Evolutionary conservation across 192 early-diverging fungal genomes (phyloP), one percentile per base, ranked within the genome.

Genomic region (Backusella tuberculispora): DNA sequence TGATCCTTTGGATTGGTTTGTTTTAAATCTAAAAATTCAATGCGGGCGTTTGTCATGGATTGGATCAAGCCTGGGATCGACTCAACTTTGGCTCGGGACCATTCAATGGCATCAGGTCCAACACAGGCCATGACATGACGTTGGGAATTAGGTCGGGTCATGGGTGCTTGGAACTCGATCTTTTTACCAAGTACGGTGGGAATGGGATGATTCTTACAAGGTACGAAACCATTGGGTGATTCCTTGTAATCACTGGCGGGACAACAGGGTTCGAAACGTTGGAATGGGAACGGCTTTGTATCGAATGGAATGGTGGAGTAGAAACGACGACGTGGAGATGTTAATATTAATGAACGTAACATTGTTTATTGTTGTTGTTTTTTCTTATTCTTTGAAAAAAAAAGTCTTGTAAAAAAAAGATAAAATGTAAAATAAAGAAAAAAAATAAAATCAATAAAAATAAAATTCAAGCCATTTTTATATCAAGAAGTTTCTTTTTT

Each of bases 61-160:
- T 69, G 68, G 13, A 69, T 17, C 21, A 69, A 46, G 14, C 75
- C 77, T 56, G 68, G 42, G 4, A 74, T 68, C 13, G 66, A 47
- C 1, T 83, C 81, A 0, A 83, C 81, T 40, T 83, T 83, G 19
- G 77, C 77, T 17, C 67, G 71, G 17, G 42, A 38, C 81, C 81
- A 83, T 56, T 83, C 81, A 8, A 43, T 29, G 2, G 66, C 76
- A 9, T 82, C 50, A 21, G 65, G 34, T 26, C 81, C 81, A 1
- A 83, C 75, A 70, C 77, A 83, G 6, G 69, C 77, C 29, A 83
- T 78, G 34, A 83, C 37, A 50, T 83, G 81, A 10, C 75, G 74
- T 34, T 71, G 24, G 5, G 71, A 43, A 9, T 34, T 17, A 10
- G 63, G 42, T 63, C 26, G 24, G 3, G 46, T 56, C 81, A 83